Evolutionary conservation across 2,329 filamentous ascomycete genomes (phyloP).

Genomic region (Pyrenochaeta sp.): DNA sequence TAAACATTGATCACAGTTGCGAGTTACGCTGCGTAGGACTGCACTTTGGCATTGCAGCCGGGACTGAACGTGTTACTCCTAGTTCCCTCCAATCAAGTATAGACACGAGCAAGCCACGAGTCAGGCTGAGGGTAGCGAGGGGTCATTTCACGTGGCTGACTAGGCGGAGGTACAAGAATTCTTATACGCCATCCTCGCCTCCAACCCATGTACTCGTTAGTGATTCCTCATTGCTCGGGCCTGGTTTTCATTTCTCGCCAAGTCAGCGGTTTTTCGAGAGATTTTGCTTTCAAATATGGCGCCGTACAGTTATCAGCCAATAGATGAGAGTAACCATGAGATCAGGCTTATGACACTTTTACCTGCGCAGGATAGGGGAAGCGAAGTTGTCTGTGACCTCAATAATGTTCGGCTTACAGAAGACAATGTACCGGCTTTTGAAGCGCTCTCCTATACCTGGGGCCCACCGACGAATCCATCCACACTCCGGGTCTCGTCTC

Average conservation of each 20-base stretch:
- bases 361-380: not conserved
- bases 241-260: no score
- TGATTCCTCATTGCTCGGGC: no score
- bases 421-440: not conserved
- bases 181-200: no score
- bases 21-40: no score
- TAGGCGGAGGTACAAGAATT: no score
- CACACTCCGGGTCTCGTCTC: not conserved
- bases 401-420: not conserved
- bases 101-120: no score
- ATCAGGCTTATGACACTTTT: conserved; percentile 4
- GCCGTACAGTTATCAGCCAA: not conserved
- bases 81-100: no score
- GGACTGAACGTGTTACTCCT: no score
- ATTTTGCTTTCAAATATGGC: not conserved
- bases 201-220: no score
- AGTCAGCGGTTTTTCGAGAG: no score
- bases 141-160: not conserved
- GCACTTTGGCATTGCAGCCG: no score
- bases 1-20: no score
- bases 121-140: not conserved
- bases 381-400: conserved; percentile 5
- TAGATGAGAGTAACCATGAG: not conserved
- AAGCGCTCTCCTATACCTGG: not conserved
- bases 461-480: not conserved